These are phyloP conservation scores for Ogataea nakhonphanomensis DNA, from an alignment of 805 yeast genomes.

Conservation along the genomic window DNA sequence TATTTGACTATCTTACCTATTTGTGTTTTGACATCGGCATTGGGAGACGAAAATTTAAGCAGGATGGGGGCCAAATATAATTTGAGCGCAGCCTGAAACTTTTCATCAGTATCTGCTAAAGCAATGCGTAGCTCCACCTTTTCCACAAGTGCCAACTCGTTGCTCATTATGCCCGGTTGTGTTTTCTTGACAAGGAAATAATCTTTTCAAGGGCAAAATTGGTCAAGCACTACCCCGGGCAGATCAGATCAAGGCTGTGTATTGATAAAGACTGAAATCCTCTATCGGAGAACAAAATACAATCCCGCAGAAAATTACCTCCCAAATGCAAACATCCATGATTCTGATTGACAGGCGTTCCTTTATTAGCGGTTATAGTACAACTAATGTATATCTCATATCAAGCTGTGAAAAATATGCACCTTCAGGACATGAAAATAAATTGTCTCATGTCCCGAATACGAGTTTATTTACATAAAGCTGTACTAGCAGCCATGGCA, in stretches of 20 bases:
- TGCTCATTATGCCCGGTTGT: constrained; percentile 20
- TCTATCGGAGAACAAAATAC: background rate
- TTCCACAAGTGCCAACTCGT: constrained; percentile 59
- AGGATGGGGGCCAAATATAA: constrained; percentile 73
- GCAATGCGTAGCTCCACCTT: constrained; percentile 83
- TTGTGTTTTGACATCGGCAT: constrained; percentile 60
- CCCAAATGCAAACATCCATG: background rate
- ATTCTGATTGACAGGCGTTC: too few relatives aligned
- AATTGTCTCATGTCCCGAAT: too few relatives aligned
- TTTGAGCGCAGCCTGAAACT: constrained; percentile 57
- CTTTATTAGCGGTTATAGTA: too few relatives aligned
- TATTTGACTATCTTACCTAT: constrained; percentile 62
- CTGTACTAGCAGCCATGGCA: too few relatives aligned
- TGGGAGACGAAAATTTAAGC: constrained; percentile 71
- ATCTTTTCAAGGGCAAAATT: constrained; percentile 8
- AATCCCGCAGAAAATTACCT: background rate
- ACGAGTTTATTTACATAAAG: too few relatives aligned
- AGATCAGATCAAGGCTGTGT: constrained; percentile 8
- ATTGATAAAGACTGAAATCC: background rate
- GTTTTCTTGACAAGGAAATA: background rate
- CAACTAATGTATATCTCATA: too few relatives aligned
- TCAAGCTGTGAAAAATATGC: too few relatives aligned
- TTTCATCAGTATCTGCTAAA: constrained; percentile 62
- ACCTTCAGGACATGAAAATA: too few relatives aligned
- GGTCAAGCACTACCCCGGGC: constrained; percentile 3